A percentile compares a stretch with the other conserved stretches of the same genome.
Conservation (phyloP, 179 eudicot species). For the Silene noctiflora region DNA sequence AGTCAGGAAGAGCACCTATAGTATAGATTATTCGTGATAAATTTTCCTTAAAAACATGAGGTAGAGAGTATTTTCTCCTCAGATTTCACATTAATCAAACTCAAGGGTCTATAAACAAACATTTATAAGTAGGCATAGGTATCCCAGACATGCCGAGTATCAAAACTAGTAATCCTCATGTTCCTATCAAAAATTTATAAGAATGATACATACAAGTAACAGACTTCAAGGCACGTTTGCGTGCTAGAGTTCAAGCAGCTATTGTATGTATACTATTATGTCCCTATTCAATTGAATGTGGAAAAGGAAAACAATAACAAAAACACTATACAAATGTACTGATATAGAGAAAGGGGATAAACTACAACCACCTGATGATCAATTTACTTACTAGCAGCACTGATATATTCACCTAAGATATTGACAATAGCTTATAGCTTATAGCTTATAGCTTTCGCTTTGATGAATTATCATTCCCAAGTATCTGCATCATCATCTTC, state of each 20-base stretch:
- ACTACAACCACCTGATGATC: slow-evolving; percentile 5
- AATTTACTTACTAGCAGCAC: slow-evolving; percentile 27
- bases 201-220: slow-evolving; percentile 15
- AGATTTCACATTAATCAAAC: too few relatives aligned
- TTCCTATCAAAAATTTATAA: slow-evolving; percentile 18
- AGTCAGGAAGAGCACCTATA: too few relatives aligned
- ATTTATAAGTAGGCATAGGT: too few relatives aligned
- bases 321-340: slow-evolving; percentile 28
- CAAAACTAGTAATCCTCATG: neutral
- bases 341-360: slow-evolving; percentile 10
- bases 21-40: too few relatives aligned
- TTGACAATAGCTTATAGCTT: slow-evolving; percentile 14
- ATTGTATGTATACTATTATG: neutral
- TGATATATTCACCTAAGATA: slow-evolving; percentile 5
- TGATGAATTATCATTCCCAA: slow-evolving; percentile 85
- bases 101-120: too few relatives aligned
- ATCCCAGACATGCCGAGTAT: too few relatives aligned
- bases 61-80: too few relatives aligned
- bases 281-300: neutral
- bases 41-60: too few relatives aligned
- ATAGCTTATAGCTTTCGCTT: neutral
- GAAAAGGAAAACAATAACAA: neutral
- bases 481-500: slow-evolving; percentile 81
- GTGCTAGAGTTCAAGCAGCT: slow-evolving; percentile 21
- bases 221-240: slow-evolving; percentile 21